Conservation (phyloP, 2,329 filamentous ascomycete genomes). For the Aspergillus sp. region DNA sequence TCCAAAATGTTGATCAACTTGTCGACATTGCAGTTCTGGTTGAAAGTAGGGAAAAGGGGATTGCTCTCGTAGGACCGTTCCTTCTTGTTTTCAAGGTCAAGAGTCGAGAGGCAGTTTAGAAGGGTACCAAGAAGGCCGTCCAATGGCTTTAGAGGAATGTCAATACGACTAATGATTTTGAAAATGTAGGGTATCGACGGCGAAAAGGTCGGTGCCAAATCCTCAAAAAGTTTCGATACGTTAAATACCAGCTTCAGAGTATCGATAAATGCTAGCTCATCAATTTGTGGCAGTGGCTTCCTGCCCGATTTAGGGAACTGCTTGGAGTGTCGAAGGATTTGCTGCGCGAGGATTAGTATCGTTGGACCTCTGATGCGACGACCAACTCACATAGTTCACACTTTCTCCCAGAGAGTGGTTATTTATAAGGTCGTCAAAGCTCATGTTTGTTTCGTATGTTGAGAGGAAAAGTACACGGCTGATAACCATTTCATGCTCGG, state of each 20-base stretch:
- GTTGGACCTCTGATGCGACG: background rate
- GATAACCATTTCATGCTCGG: slow-evolving; percentile 82
- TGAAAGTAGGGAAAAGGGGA: slow-evolving; percentile 66
- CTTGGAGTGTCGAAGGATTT: slow-evolving; percentile 69
- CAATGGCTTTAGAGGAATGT: slow-evolving; percentile 65
- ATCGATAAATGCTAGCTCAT: slow-evolving; percentile 77
- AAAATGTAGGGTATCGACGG: slow-evolving; percentile 69
- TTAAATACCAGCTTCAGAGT: slow-evolving; percentile 90
- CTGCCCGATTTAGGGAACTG: slow-evolving; percentile 47
- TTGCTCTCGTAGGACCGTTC: slow-evolving; percentile 43
- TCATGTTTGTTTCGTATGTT: slow-evolving; percentile 72
- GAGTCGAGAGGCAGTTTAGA: slow-evolving; percentile 77
- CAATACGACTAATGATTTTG: slow-evolving; percentile 64
- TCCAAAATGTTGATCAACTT: slow-evolving; percentile 71
- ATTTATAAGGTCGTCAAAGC: slow-evolving; percentile 65
- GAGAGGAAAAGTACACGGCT: slow-evolving; percentile 78
- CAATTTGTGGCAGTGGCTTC: slow-evolving; percentile 49
- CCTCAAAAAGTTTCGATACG: slow-evolving; percentile 71
- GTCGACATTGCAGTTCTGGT: slow-evolving; percentile 60
- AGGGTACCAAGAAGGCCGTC: slow-evolving; percentile 70
- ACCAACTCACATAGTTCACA: slow-evolving; percentile 54
- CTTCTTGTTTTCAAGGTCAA: slow-evolving; percentile 64
- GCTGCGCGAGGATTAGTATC: slow-evolving; percentile 41
- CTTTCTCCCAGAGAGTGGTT: slow-evolving; percentile 66
- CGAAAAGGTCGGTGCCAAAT: slow-evolving; percentile 63